Percentiles rank a stretch among this genome's conserved stretches.
phyloP scores from a whole-genome alignment of 106 monocot species.

The Alisma plantagoaquatica region DNA sequence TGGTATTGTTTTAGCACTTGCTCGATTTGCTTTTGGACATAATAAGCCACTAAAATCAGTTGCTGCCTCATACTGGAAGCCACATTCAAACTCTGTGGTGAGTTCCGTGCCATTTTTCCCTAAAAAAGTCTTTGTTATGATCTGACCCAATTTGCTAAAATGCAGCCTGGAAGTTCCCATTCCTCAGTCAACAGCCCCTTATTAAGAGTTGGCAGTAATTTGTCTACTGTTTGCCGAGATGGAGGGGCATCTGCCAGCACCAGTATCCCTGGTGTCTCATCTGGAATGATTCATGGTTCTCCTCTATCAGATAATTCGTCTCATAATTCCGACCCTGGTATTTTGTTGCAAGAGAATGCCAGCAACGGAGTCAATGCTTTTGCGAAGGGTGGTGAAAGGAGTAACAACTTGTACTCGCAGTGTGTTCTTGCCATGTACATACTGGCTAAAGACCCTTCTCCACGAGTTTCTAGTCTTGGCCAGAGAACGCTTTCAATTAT shows the following conservation, averaged over 20 bases:
- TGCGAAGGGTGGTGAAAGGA: conserved; percentile 29
- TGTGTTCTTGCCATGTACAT: conserved; percentile 69
- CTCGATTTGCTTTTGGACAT: conserved; percentile 87
- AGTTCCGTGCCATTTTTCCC: conserved; percentile 48
- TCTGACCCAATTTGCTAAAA: no score
- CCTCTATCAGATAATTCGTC: conserved; percentile 58
- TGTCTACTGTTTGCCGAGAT: conserved; percentile 32
- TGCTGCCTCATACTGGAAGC: conserved; percentile 83
- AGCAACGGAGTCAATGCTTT: conserved; percentile 60
- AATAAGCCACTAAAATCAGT: conserved; percentile 69
- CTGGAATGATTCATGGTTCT: conserved; percentile 58
- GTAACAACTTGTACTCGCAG: conserved; percentile 52
- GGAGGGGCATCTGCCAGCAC: conserved; percentile 76
- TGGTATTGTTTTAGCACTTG: conserved; percentile 72
- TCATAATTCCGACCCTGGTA: conserved; percentile 76
- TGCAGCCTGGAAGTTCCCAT: conserved; percentile 31
- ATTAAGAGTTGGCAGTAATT: conserved; percentile 57
- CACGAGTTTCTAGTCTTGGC: conserved; percentile 57
- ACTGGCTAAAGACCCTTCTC: conserved; percentile 88
- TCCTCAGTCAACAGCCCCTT: conserved; percentile 47
- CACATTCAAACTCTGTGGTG: conserved; percentile 34
- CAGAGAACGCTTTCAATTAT: conserved; percentile 68
- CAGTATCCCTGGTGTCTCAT: conserved; percentile 53
- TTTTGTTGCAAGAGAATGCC: conserved; percentile 47
- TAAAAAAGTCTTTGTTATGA: no score